Conservation (phyloP, 2,329 filamentous ascomycete species). For the Coniochaeta sp. region DNA sequence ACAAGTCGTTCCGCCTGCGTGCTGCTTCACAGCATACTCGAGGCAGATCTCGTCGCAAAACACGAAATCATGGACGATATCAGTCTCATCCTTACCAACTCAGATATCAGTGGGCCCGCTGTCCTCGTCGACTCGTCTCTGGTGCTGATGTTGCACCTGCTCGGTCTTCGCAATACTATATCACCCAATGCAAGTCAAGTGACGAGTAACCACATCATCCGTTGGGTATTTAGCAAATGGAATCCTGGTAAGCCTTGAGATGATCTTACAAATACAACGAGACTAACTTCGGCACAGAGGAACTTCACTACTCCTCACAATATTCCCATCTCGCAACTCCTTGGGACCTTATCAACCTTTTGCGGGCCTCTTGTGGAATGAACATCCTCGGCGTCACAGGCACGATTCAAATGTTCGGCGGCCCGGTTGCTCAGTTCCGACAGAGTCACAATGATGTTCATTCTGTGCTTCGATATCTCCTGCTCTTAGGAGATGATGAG, state of each 20-base stretch:
- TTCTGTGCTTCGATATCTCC: slow-evolving; percentile 44
- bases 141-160: slow-evolving; percentile 61
- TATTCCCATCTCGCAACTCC: slow-evolving; percentile 58
- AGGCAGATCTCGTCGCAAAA: slow-evolving; percentile 58
- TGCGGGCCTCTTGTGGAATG: slow-evolving; percentile 62
- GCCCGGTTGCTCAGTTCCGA: slow-evolving; percentile 41
- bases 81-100: slow-evolving; percentile 65
- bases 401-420: slow-evolving; percentile 34
- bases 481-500: slow-evolving; percentile 38
- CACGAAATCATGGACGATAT: slow-evolving; percentile 61
- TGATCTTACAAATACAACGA: slow-evolving; percentile 6
- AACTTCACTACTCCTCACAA: slow-evolving; percentile 59
- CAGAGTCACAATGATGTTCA: slow-evolving; percentile 34
- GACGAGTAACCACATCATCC: slow-evolving; percentile 64
- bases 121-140: slow-evolving; percentile 74
- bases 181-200: slow-evolving; percentile 61
- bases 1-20: slow-evolving; percentile 74
- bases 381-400: slow-evolving; percentile 22
- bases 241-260: slow-evolving; percentile 55
- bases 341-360: slow-evolving; percentile 57
- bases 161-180: slow-evolving; percentile 59
- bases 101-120: slow-evolving; percentile 76
- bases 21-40: slow-evolving; percentile 62
- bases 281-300: slow-evolving; percentile 36
- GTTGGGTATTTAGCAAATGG: slow-evolving; percentile 81